Percentiles rank a stretch among this genome's conserved stretches.
These are phyloP conservation scores for Baorangia bicolor DNA, from an alignment of 768 basidiomycete species.

Conservation along the genomic window DNA sequence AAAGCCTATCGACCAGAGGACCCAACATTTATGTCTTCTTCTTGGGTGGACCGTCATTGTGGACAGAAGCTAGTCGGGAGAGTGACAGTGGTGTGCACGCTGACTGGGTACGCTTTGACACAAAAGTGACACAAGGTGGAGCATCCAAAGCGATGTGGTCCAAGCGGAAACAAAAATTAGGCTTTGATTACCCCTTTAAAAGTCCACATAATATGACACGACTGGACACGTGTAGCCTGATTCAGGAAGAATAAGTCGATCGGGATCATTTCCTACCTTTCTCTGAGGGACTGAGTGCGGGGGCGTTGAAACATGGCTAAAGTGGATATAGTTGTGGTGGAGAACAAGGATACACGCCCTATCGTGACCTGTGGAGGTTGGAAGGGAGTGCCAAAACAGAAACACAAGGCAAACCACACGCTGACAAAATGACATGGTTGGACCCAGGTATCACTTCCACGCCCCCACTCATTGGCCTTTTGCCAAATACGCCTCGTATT, in stretches of 20 bases:
- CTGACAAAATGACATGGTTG: background rate
- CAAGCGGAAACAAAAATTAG: slow-evolving; percentile 10
- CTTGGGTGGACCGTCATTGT: slow-evolving; percentile 2
- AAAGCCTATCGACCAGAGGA: background rate
- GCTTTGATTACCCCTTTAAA: background rate
- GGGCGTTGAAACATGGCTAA: background rate
- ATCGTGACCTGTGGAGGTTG: no score
- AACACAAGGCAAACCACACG: background rate
- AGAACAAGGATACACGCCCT: slow-evolving; percentile 6
- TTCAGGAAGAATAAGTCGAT: background rate
- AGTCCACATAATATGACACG: background rate
- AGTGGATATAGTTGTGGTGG: background rate
- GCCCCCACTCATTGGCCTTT: slow-evolving; percentile 23
- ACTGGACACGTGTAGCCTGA: background rate
- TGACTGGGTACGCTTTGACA: background rate
- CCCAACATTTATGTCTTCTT: slow-evolving; percentile 9
- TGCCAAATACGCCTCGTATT: slow-evolving; percentile 53
- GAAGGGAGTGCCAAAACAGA: background rate
- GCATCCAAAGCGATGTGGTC: background rate
- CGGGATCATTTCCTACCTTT: background rate
- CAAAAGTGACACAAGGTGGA: background rate
- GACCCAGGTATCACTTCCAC: background rate
- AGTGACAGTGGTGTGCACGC: background rate
- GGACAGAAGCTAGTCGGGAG: background rate
- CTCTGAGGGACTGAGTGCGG: background rate